Conservation (phyloP, 331 rosid species). For the Prunus yedoensis region DNA sequence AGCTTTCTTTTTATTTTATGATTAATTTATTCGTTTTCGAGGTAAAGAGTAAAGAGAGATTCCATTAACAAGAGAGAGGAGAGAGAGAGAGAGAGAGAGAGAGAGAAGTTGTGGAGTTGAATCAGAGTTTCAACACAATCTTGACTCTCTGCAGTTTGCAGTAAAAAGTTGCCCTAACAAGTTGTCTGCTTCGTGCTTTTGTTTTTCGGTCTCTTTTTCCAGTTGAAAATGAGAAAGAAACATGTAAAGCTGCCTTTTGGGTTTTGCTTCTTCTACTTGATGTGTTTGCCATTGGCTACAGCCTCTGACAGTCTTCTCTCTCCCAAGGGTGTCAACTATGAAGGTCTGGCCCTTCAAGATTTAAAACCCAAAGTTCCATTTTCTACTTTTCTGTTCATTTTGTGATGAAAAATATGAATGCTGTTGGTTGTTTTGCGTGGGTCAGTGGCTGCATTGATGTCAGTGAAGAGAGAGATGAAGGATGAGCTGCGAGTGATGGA, state of each 20-base stretch:
- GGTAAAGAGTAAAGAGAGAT: slow-evolving; percentile 3
- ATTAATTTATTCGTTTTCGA: slow-evolving; percentile 11
- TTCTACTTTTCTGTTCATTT: neutral
- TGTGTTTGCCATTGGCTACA: slow-evolving; percentile 32
- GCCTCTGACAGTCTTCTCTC: slow-evolving; percentile 73
- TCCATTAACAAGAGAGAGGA: neutral
- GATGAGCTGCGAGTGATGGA: slow-evolving; percentile 58
- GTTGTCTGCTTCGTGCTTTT: slow-evolving; percentile 23
- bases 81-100: neutral
- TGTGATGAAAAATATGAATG: neutral
- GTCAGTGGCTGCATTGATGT: slow-evolving; percentile 93
- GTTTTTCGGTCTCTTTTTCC: slow-evolving; percentile 4
- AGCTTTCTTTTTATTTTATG: slow-evolving; percentile 5
- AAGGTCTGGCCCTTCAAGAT: slow-evolving; percentile 53
- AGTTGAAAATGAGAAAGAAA: slow-evolving; percentile 28
- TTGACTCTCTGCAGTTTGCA: neutral
- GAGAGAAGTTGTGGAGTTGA: neutral
- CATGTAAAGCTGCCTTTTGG: slow-evolving; percentile 32
- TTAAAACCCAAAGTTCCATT: neutral
- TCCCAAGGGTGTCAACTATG: slow-evolving; percentile 95
- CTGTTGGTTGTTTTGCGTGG: slow-evolving; percentile 15
- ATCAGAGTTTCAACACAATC: neutral
- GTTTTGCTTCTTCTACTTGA: slow-evolving; percentile 38
- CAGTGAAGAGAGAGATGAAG: slow-evolving; percentile 76
- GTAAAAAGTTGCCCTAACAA: slow-evolving; percentile 14